Conservation (phyloP, 768 basidiomycete genomes). For the Psilocybe cyanescens region DNA sequence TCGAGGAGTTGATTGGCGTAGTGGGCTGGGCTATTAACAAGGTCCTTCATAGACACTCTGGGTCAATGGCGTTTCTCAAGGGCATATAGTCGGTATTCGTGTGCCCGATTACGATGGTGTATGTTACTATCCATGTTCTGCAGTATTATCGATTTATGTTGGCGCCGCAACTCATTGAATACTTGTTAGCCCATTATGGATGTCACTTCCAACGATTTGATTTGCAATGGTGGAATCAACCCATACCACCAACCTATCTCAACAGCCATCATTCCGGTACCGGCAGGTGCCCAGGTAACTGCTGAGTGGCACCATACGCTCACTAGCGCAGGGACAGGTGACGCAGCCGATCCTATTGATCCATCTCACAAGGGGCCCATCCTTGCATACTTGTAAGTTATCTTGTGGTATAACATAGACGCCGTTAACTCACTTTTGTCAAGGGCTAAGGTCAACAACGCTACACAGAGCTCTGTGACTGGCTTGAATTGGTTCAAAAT, state of each 20-base stretch:
- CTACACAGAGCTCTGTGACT: conserved; percentile 40
- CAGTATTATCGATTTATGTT: background rate
- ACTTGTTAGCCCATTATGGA: conserved; percentile 53
- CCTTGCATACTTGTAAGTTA: conserved; percentile 51
- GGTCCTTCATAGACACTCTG: conserved; percentile 40
- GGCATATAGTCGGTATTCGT: conserved; percentile 44
- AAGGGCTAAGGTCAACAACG: conserved; percentile 27
- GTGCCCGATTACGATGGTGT: conserved; percentile 49
- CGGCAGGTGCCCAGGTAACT: conserved; percentile 56
- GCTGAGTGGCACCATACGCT: conserved; percentile 58
- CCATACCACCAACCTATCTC: conserved; percentile 54
- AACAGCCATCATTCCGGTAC: conserved; percentile 45
- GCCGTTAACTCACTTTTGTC: background rate
- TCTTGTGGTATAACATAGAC: background rate
- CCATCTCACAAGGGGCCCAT: conserved; percentile 57
- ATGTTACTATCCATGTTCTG: conserved; percentile 9
- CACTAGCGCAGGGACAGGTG: conserved; percentile 41
- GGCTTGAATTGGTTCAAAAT: conserved; percentile 25
- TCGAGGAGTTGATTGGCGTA: background rate
- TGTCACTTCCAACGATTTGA: conserved; percentile 56
- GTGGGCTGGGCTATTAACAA: background rate
- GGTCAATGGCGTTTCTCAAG: conserved; percentile 54
- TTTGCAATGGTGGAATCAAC: conserved; percentile 66
- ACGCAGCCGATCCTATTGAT: conserved; percentile 52
- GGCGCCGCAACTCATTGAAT: background rate